These are phyloP conservation scores for Coprinopsis strossmayeri DNA, from an alignment of 768 basidiomycete genomes.

Conservation along the genomic window DNA sequence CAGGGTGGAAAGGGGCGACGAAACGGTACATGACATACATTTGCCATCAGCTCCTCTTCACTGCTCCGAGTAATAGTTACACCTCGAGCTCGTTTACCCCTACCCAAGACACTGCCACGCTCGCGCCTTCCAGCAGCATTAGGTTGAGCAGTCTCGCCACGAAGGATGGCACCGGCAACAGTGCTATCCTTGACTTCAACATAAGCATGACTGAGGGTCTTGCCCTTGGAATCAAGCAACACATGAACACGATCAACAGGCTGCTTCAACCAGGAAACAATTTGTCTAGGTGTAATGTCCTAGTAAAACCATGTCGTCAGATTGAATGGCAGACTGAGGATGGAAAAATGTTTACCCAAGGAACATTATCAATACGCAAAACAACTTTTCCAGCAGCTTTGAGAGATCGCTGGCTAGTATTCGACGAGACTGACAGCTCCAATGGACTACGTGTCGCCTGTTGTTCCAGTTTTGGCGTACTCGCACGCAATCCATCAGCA, in stretches of 20 bases:
- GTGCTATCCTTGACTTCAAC: constrained; percentile 62
- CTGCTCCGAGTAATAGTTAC: constrained; percentile 78
- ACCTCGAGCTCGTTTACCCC: constrained; percentile 71
- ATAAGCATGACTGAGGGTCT: constrained; percentile 81
- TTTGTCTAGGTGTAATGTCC: constrained; percentile 81
- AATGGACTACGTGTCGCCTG: constrained; percentile 13
- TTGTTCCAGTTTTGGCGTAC: constrained; percentile 36
- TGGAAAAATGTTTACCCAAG: constrained; percentile 55
- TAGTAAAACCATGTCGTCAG: constrained; percentile 19
- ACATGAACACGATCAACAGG: constrained; percentile 70
- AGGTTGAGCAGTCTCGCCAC: constrained; percentile 38
- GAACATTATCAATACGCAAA: constrained; percentile 81
- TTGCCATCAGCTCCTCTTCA: constrained; percentile 77
- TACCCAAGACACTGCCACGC: constrained; percentile 61
- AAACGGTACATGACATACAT: constrained; percentile 49
- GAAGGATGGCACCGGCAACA: constrained; percentile 59
- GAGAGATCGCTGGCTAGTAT: constrained; percentile 9
- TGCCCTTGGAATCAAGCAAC: constrained; percentile 73
- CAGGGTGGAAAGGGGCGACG: too few relatives aligned
- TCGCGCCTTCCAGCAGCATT: constrained; percentile 35
- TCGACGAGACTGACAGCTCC: constrained; percentile 9
- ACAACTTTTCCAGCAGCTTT: constrained; percentile 45
- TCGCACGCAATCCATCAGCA: constrained; percentile 29
- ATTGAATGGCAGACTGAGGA: neutral
- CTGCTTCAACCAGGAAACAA: constrained; percentile 62